These are phyloP conservation scores for Aspergillus homomorphus DNA, from an alignment of 495 filamentous ascomycete genomes.

Conservation along the genomic window DNA sequence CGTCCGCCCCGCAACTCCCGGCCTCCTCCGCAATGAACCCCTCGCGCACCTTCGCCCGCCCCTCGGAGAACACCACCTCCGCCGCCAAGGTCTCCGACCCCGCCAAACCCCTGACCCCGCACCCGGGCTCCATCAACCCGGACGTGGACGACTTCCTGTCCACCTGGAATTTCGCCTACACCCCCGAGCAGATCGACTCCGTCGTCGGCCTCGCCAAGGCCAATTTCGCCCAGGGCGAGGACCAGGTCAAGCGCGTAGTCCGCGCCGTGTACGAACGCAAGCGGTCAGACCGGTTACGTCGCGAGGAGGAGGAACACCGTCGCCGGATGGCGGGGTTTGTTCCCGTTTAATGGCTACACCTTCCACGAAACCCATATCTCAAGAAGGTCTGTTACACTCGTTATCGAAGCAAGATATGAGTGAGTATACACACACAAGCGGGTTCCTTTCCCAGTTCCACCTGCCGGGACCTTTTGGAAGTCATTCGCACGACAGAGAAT, in stretches of 20 bases:
- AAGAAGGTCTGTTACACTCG: too few relatives aligned
- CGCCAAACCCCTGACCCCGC: conserved; percentile 29
- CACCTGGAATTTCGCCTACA: conserved; percentile 98
- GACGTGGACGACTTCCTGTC: conserved; percentile 77
- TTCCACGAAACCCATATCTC: too few relatives aligned
- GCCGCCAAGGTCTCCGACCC: conserved; percentile 18
- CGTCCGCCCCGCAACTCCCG: conserved; percentile 39
- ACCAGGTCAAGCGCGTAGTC: conserved; percentile 72
- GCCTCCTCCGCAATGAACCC: conserved; percentile 22
- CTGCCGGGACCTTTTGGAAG: too few relatives aligned
- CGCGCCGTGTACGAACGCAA: conserved; percentile 91
- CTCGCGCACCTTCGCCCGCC: conserved; percentile 22
- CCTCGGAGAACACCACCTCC: conserved; percentile 13
- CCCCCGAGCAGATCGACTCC: conserved; percentile 76
- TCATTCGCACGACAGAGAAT: too few relatives aligned
- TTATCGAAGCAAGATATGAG: too few relatives aligned
- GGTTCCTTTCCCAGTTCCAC: too few relatives aligned
- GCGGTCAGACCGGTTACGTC: conserved; percentile 61
- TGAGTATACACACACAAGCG: too few relatives aligned
- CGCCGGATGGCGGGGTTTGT: conserved; percentile 42
- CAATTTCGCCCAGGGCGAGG: conserved; percentile 79
- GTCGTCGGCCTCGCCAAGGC: conserved; percentile 78
- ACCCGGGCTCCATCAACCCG: conserved; percentile 76
- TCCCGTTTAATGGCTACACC: conserved; percentile 24
- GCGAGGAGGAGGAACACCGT: conserved; percentile 49